Conservation (phyloP, 140 eudicot species). For the Senecio squalidus region DNA sequence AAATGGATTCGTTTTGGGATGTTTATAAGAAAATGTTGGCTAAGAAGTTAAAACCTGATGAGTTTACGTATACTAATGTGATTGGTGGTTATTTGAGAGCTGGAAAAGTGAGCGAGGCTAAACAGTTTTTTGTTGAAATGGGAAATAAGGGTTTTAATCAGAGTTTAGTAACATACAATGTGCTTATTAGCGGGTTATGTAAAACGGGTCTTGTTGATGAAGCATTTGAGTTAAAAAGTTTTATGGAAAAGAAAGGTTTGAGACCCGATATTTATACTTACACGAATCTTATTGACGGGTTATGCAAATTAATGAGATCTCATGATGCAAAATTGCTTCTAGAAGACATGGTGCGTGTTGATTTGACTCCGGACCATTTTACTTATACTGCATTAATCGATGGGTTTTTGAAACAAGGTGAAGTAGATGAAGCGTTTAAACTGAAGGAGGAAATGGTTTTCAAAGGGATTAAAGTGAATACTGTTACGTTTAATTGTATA, state of each 20-base stretch:
- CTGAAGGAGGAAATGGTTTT: constrained; percentile 30
- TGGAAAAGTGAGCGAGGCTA: constrained; percentile 40
- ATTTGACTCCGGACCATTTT: constrained; percentile 14
- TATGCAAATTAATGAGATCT: constrained; percentile 24
- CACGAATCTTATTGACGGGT: constrained; percentile 37
- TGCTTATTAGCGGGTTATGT: constrained; percentile 33
- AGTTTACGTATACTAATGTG: constrained; percentile 42
- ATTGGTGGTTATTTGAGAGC: constrained; percentile 31
- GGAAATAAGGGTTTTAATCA: constrained; percentile 17
- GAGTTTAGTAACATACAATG: constrained; percentile 25
- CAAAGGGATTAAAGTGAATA: constrained; percentile 20
- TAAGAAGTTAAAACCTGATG: constrained; percentile 27
- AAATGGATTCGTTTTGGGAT: constrained; percentile 39
- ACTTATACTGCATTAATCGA: constrained; percentile 22
- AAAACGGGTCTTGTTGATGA: constrained; percentile 32
- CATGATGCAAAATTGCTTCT: constrained; percentile 23
- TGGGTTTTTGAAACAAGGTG: constrained; percentile 30
- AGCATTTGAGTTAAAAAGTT: constrained; percentile 27
- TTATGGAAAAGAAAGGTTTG: constrained; percentile 29
- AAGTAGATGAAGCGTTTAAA: constrained; percentile 27
- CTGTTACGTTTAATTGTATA: constrained; percentile 29
- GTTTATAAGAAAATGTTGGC: constrained; percentile 32
- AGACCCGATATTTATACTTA: constrained; percentile 35
- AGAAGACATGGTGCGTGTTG: constrained; percentile 7
- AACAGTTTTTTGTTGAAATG: constrained; percentile 31